phyloP scores from a whole-genome alignment of 2,329 filamentous ascomycete genomes.

The Dryadomyces quercivorus region DNA sequence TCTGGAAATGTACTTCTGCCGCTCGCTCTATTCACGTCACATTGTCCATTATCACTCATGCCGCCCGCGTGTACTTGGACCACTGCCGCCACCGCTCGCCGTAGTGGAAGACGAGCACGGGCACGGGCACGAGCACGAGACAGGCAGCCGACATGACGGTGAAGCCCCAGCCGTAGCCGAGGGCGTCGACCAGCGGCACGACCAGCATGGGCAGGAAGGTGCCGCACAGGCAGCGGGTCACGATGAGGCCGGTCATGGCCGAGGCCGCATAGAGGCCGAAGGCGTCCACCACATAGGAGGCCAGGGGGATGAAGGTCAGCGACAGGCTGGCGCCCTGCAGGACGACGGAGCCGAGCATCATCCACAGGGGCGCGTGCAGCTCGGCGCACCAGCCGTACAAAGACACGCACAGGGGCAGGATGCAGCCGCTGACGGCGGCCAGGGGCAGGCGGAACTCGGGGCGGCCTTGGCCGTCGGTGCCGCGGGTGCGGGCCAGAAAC shows the following conservation, averaged over 20 bases:
- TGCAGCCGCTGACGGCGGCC: slow-evolving; percentile 30
- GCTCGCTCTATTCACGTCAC: too few species aligned
- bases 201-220: slow-evolving; percentile 43
- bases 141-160: slow-evolving; percentile 29
- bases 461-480: slow-evolving; percentile 17
- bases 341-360: slow-evolving; percentile 30
- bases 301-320: slow-evolving; percentile 35
- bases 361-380: slow-evolving; percentile 25
- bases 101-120: slow-evolving; percentile 35
- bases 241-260: slow-evolving; percentile 43
- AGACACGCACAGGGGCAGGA: slow-evolving; percentile 30
- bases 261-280: slow-evolving; percentile 43
- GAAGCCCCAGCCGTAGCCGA: slow-evolving; percentile 42
- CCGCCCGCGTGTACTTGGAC: slow-evolving; percentile 34
- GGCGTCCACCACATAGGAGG: slow-evolving; percentile 44
- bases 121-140: slow-evolving; percentile 35
- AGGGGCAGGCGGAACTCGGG: slow-evolving; percentile 45
- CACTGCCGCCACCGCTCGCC: slow-evolving; percentile 38
- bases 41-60: not conserved
- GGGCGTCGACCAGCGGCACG: slow-evolving; percentile 29
- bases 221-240: slow-evolving; percentile 40
- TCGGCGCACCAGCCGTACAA: slow-evolving; percentile 41
- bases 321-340: slow-evolving; percentile 33
- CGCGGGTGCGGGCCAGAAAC: slow-evolving; percentile 22
- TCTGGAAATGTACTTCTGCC: too few species aligned